Base-by-base conservation (phyloP, 2,329 filamentous ascomycete genomes). In the Botrytis fabae region DNA sequence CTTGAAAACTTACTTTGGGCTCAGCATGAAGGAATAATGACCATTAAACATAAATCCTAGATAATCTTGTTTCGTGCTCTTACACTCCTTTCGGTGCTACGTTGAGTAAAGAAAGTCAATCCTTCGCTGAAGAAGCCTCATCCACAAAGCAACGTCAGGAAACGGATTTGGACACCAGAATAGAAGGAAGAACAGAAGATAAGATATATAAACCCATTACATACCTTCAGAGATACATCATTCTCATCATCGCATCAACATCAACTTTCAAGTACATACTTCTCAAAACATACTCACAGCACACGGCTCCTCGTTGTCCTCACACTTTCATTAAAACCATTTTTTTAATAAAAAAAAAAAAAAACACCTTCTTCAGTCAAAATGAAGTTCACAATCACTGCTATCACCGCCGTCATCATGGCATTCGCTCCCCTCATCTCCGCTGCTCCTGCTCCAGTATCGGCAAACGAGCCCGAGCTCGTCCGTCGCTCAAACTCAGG, bases 401-500 rank as follows among this genome's bases (percentile, higher is more conserved):
- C 32, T 48, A 12, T 72, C 42, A 12, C 42, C n/a, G 51, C 62
- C 28, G 8, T 32, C 22, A 28, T 68, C 62, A 59, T 72, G 70
- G 40, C 70, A 28, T 72, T 72, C 18, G 28, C 70, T 38, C 48
- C 70, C 20, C 62, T 72, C 62, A 72, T 72, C 28, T 44, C 62
- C 10, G 62, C 70, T n/a, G 62, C 70, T 59, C 69, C 69, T 12
- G 69, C 57, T n/a, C 38, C 66, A 46, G n/a, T 68, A 20, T 72
- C 70, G 12, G 61, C 62, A 32, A 72, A 68, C 12, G 48, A 72
- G 61, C n/a, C 48, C 22, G 61, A 68, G 48, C 62, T 72, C 40
- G 61, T 57, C 22, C 61, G 70, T 20, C 70, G 70, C 35, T 22
- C n/a, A 54, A 68, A 68, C 83, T 79, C 80, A 0, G 93, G 93